Base-by-base conservation (phyloP, 1,284 basidiomycete species). In the Malassezia dermatis region DNA sequence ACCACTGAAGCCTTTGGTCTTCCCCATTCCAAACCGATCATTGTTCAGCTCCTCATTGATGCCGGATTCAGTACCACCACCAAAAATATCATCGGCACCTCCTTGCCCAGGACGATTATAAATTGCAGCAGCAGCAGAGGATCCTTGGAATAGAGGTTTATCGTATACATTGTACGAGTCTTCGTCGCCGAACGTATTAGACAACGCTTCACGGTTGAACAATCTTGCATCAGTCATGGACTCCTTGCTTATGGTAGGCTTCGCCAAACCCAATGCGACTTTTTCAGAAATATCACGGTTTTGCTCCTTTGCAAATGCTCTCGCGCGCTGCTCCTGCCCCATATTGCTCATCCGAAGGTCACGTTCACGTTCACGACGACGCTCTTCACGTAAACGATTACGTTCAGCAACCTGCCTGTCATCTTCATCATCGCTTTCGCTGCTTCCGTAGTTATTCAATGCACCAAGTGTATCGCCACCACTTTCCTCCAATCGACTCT, bases 251-350 rank as follows among this genome's bases (percentile, higher is more conserved):
- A 88, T 73, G 0, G 91, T 89, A 8, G 94, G 94, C 76, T 98
- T 98, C 41, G 94, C 94, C 39, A 98, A 81, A 31, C 94, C 94
- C 19, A 98, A 82, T 1, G 94, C 94, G 52, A 99, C 86, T 80
- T 99, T 98, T 77, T 99, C 94, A 0, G 93, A 96, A 46, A 99
- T 95, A 73, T 98, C 94, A 66, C 94, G 86, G 75, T 98, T 95
- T 78, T 90, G 90, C 73, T 59, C 55, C 23, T 52, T 83, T 23
- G 91, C 89, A 52, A 98, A 80, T 80, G 89, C 84, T 78, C 94
- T 94, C 23, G 94, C 90, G 6, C 94, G 83, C 75, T 89, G 87
- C 77, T 98, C 94, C 31, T 85, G 84, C 32, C 94, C 94, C 94
- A 99, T 99, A 73, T 96, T 96, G 76, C 83, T 90, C 90, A 98